Base-by-base conservation (phyloP, 805 yeast genomes). In the Starmerella sirachaensis region DNA sequence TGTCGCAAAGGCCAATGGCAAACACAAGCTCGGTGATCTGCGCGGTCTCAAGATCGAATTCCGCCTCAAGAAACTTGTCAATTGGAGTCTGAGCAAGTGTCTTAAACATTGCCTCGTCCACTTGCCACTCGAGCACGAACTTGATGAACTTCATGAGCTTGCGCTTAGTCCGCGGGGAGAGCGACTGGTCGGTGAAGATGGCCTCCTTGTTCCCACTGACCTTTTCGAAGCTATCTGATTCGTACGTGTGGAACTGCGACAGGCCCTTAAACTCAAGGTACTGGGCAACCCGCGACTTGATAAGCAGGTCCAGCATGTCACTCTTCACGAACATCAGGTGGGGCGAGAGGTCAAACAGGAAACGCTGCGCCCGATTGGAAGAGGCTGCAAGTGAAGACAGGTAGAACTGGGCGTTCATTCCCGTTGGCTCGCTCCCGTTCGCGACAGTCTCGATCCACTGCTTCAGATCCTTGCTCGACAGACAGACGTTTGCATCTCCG, bases 191-290 rank as follows among this genome's bases (percentile, higher is more conserved):
- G 16, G 94, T 81, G 64, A 88, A 88, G 31, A 88, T 86, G 52
- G 85, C 96, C 59, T 88, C 93, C 56, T 85, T 88, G 20, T 94
- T 72, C 43, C 79, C 79, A 22, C 85, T 70, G 54, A 86, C 71
- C 57, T 83, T 83, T 49, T 80, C 93, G 62, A 91, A 88, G 35
- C 75, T 68, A 58, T 88, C 96, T 55, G 83, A 79, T 59, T 86
- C 95, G 60, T 71, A 91, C n/a, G 94, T 82, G 58, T 91, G 97
- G 63, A 88, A 86, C 47, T 76, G 78, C 31, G 83, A 73, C 46
- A 88, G 63, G 18, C 94, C 76, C 62, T 84, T 93, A 62, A 88
- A 88, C 58, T 91, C 97, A 55, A 91, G 66, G 60, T 88, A 88
- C 56, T 82, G 77, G 56, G 82, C 82, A 16, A 91, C 96, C 45